Conservation (phyloP, 805 yeast species). For the Cephaloascus albidus region DNA sequence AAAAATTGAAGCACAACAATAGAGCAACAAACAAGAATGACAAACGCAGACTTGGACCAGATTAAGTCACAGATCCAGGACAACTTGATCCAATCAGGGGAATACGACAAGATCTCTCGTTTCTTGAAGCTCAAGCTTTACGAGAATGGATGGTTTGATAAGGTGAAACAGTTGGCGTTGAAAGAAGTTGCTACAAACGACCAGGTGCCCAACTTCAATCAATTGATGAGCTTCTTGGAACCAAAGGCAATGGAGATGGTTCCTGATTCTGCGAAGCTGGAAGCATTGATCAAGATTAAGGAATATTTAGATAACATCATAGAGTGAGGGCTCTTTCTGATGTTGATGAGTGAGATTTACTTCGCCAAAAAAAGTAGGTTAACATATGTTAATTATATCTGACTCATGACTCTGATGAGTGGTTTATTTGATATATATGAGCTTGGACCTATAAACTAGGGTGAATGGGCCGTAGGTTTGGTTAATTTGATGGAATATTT, state of each 20-base stretch:
- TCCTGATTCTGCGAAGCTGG: slow-evolving; percentile 55
- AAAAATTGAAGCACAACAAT: too few relatives aligned
- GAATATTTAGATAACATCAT: slow-evolving; percentile 36
- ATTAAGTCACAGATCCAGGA: slow-evolving; percentile 59
- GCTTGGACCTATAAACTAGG: too few relatives aligned
- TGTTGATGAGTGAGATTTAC: not conserved
- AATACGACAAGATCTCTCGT: slow-evolving; percentile 66
- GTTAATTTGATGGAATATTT: too few relatives aligned
- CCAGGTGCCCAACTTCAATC: slow-evolving; percentile 39
- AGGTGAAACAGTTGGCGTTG: slow-evolving; percentile 51
- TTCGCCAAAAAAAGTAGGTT: not conserved
- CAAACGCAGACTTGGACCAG: slow-evolving; percentile 23
- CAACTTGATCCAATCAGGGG: slow-evolving; percentile 67
- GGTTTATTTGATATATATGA: too few relatives aligned
- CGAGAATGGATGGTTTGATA: slow-evolving; percentile 82
- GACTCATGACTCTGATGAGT: too few relatives aligned
- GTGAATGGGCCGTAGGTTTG: too few relatives aligned
- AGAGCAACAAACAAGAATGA: too few relatives aligned
- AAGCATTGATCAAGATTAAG: slow-evolving; percentile 47
- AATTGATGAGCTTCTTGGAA: slow-evolving; percentile 41
- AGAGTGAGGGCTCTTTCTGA: not conserved
- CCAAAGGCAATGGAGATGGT: slow-evolving; percentile 66
- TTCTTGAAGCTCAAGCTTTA: slow-evolving; percentile 54
- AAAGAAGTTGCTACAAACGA: slow-evolving; percentile 33
- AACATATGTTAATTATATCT: too few relatives aligned